Base-by-base conservation (phyloP, 2,329 filamentous ascomycete species). In the Byssochlamys sp. region DNA sequence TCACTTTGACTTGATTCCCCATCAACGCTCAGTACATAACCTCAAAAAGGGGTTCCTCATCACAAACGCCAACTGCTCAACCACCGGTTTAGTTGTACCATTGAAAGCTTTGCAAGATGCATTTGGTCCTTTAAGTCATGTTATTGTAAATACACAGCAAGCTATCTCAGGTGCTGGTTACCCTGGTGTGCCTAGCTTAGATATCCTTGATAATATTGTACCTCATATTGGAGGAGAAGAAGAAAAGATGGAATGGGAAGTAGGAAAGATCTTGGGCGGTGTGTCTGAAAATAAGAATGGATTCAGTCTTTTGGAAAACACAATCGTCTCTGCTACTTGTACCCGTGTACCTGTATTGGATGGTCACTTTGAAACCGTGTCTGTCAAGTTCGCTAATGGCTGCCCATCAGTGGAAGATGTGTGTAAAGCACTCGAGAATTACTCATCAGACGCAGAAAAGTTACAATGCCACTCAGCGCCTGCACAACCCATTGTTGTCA, bases 171-270 rank as follows among this genome's bases (percentile, higher is more conserved):
- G 60, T 12, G 57, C 56, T 45, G 58, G 58, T 1, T 60, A 60
- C 55, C 59, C 59, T 52, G 59, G 59, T 14, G 55, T 60, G 31
- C 54, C 50, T 31, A 57, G 54, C 48, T 59, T 62, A 57, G 59
- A 61, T 54, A 59, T 62, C 19, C 33, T 59, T 28, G 60, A 62
- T 53, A 61, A 62, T 28, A 55, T 61, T 33, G 53, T 62, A 24
- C 60, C 59, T n/a, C 61, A 53, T 53, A 62, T 60, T 28, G 51
- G 57, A 1, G 60, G 60, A 25, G 60, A 62, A 49, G 60, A 62
- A 49, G 52, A 33, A 45, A 62, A 62, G 50, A 58, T 62, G 19
- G 49, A 27, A 12, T 52, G 54, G 28, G 60, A 62, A 59, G 59
- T 59, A 3, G 45, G 52, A 50, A 62, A 62, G 57, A 62, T 62